Evolutionary conservation across 2,329 filamentous ascomycete species (phyloP).

Genomic region (Aspergillus bombycis): DNA sequence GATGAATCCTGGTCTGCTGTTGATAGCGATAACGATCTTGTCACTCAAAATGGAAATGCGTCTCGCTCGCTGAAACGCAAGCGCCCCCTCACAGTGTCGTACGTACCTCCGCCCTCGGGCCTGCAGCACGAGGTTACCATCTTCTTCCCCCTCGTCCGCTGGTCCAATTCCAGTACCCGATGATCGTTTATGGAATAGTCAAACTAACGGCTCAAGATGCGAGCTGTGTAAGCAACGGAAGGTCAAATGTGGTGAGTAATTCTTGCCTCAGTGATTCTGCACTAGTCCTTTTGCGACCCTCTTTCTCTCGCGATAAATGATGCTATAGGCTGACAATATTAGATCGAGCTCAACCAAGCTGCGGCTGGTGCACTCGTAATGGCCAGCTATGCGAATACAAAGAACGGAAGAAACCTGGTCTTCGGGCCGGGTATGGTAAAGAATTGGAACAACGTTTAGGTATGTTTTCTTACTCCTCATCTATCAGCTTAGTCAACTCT

Average conservation of each 20-base stretch:
- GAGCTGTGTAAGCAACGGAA: constrained; percentile 51
- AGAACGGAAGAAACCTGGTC: constrained; percentile 71
- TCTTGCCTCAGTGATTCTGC: neutral
- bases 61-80: constrained; percentile 39
- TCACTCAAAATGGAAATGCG: constrained; percentile 29
- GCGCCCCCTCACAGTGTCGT: constrained; percentile 44
- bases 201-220: constrained; percentile 39
- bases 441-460: constrained; percentile 71
- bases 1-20: constrained; percentile 39
- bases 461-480: constrained; percentile 21
- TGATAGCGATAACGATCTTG: constrained; percentile 38
- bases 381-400: constrained; percentile 69
- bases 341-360: constrained; percentile 62
- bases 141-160: neutral
- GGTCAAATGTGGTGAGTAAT: constrained; percentile 48
- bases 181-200: neutral
- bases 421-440: constrained; percentile 68
- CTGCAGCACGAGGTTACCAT: neutral
- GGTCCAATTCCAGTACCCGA: neutral
- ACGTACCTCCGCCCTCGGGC: constrained; percentile 23
- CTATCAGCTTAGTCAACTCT: neutral
- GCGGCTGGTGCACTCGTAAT: constrained; percentile 72
- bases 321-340: neutral
- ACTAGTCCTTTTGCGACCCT: neutral
- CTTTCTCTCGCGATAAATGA: neutral